Conservation (phyloP, 2,329 filamentous ascomycete species). For the Penicillium freii region DNA sequence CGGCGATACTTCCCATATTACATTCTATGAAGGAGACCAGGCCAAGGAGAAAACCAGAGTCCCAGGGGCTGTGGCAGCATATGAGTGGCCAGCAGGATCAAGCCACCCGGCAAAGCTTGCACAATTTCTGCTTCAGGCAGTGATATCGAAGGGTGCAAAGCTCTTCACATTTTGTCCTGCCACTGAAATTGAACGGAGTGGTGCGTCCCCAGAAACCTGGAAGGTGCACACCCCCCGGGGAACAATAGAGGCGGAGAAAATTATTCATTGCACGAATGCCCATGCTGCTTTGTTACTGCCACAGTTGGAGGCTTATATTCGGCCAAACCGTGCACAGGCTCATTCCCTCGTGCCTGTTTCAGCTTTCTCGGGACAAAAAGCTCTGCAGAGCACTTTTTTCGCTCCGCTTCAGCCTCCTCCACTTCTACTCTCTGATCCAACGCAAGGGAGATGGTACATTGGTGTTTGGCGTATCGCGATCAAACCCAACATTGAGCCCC, state of each 20-base stretch:
- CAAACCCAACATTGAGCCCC: conserved; percentile 40
- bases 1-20: conserved; percentile 46
- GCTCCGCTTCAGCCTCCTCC: conserved; percentile 46
- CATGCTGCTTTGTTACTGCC: conserved; percentile 24
- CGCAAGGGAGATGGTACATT: conserved; percentile 45
- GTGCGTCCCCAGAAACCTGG: conserved; percentile 7
- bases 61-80: conserved; percentile 43
- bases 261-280: conserved; percentile 29
- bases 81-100: conserved; percentile 53
- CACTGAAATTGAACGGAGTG: conserved; percentile 23
- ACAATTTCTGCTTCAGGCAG: conserved; percentile 47
- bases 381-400: conserved; percentile 46
- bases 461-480: conserved; percentile 45
- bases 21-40: conserved; percentile 42
- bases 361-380: conserved; percentile 35
- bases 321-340: conserved; percentile 48
- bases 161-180: conserved; percentile 49
- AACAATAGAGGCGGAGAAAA: conserved; percentile 15
- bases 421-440: conserved; percentile 54
- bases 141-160: conserved; percentile 39
- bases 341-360: conserved; percentile 45
- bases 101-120: conserved; percentile 51
- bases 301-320: conserved; percentile 32
- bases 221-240: conserved; percentile 21
- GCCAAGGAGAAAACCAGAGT: conserved; percentile 41